A percentile compares a stretch with the other conserved stretches of the same genome.
phyloP scores from a whole-genome alignment of 2,329 filamentous ascomycete genomes.

The Botrytis fragariae region DNA sequence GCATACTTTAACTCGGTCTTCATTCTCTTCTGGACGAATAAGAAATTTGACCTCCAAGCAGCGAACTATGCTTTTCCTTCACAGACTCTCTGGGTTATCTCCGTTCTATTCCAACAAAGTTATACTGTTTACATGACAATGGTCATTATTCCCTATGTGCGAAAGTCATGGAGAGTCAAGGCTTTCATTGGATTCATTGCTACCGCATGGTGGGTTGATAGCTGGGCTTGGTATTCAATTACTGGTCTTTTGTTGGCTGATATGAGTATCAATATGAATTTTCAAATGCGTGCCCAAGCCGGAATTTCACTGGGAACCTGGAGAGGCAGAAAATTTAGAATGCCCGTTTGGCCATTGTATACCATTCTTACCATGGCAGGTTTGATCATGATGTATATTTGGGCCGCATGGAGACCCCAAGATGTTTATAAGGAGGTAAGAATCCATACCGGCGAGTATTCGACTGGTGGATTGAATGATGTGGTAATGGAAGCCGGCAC shows the following conservation, averaged over 20 bases:
- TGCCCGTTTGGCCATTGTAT: constrained; percentile 40
- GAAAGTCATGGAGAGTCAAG: constrained; percentile 25
- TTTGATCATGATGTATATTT: constrained; percentile 44
- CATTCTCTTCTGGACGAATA: constrained; percentile 47
- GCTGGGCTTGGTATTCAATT: constrained; percentile 48
- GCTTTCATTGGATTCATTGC: constrained; percentile 39
- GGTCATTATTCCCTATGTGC: constrained; percentile 43
- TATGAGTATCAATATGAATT: constrained; percentile 44
- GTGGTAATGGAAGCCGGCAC: constrained; percentile 36
- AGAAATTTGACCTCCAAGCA: constrained; percentile 41
- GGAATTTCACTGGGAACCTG: constrained; percentile 29
- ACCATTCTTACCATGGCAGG: constrained; percentile 34
- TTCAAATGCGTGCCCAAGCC: constrained; percentile 33
- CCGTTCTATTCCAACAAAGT: constrained; percentile 45
- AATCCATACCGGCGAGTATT: constrained; percentile 44
- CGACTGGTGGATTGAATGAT: constrained; percentile 40
- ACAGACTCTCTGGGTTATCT: constrained; percentile 46
- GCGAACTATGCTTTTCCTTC: constrained; percentile 45
- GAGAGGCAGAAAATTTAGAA: constrained; percentile 17
- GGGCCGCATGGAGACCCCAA: constrained; percentile 42
- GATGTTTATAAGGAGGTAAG: constrained; percentile 41
- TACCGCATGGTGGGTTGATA: constrained; percentile 48
- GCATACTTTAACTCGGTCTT: constrained; percentile 48
- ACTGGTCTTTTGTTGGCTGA: constrained; percentile 45
- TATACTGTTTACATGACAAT: constrained; percentile 50